These are phyloP conservation scores for Draba incana DNA, from an alignment of 345 rosid genomes.

Conservation along the genomic window DNA sequence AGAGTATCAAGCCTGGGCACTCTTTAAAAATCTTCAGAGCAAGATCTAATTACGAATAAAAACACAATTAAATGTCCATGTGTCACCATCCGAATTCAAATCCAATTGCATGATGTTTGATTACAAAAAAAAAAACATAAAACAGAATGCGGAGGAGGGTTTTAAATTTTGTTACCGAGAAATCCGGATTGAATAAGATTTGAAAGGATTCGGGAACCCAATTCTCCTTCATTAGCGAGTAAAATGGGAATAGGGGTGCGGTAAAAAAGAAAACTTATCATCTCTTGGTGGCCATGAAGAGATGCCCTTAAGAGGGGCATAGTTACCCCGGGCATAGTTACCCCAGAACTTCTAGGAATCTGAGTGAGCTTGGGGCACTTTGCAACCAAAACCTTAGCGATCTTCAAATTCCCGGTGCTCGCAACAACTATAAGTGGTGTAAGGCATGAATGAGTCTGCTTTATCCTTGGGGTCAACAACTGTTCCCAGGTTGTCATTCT, in stretches of 20 bases:
- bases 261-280: not conserved
- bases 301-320: not conserved
- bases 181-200: not conserved
- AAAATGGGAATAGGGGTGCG: not conserved
- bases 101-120: too few species aligned
- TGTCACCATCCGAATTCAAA: too few species aligned
- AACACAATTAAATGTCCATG: too few species aligned
- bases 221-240: not conserved
- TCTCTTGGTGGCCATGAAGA: not conserved
- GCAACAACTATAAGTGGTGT: constrained; percentile 8
- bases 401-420: not conserved
- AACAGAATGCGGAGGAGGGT: too few species aligned
- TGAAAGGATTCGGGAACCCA: not conserved
- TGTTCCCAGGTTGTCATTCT: constrained; percentile 14
- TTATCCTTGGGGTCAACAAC: not conserved
- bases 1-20: not conserved
- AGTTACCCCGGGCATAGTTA: too few species aligned
- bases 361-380: not conserved
- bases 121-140: too few species aligned
- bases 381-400: not conserved
- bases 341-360: not conserved
- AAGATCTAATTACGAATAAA: not conserved
- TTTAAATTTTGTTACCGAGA: not conserved
- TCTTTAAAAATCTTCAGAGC: not conserved
- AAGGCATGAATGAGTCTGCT: not conserved